phyloP scores from a whole-genome alignment of 768 basidiomycete genomes.

The Lactarius sp. region DNA sequence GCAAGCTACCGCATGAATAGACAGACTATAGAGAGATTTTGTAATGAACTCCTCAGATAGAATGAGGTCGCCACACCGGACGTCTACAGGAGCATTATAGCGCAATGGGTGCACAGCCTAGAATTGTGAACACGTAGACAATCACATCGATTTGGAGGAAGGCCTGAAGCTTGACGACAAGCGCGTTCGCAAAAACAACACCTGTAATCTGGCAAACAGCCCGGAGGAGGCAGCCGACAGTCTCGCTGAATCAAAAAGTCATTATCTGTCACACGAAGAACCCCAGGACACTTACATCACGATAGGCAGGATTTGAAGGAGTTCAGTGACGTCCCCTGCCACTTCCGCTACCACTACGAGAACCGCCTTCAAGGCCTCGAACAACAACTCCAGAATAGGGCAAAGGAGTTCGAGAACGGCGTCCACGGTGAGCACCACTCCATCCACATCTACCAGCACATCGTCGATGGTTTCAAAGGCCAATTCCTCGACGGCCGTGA shows the following conservation, averaged over 20 bases:
- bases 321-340: not conserved
- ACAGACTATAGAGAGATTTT: not conserved
- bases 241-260: not conserved
- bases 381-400: not conserved
- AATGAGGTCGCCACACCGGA: not conserved
- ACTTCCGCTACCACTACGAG: not conserved
- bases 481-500: conserved; percentile 30
- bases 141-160: not conserved
- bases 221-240: not conserved
- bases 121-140: not conserved
- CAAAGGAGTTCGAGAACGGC: conserved; percentile 24
- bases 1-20: not conserved
- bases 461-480: conserved; percentile 25
- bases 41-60: not conserved
- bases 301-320: not conserved
- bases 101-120: not conserved
- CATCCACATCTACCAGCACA: conserved; percentile 30
- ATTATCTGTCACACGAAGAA: not conserved
- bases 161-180: not conserved
- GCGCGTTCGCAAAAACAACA: not conserved
- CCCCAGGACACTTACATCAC: not conserved
- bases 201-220: not conserved
- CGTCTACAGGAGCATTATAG: not conserved
- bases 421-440: conserved; percentile 29
- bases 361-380: not conserved